Evolutionary conservation across 2,329 filamentous ascomycete species (phyloP), one percentile per base, ranked within the genome.

Genomic region (Talaromyces sp.): DNA sequence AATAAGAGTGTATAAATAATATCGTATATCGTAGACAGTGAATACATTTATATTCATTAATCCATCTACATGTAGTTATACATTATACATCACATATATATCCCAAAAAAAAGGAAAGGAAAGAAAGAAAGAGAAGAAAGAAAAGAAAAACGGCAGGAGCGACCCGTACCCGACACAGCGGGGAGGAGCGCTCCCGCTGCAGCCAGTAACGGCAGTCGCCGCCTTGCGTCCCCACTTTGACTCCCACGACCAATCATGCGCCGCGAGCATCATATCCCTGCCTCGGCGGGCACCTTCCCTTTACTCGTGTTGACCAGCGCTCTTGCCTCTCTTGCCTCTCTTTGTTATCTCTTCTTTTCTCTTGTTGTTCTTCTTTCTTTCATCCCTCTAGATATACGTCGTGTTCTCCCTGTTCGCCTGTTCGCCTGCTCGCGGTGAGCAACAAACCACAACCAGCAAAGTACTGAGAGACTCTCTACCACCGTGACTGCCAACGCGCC

Each of bases 181-280:
- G 54, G 31, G 24, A 41, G 54, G 35, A 38, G 14, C 54, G 31
- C 19, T 41, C 54, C 31, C 8, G 11, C 11, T 43, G 24, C 31
- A 56, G 43, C 58, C 58, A 59, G 54, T 59, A 31, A 24, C 31
- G 10, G 27, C 53, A 56, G 43, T 14, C 27, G 5, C 29, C 43
- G 54, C 29, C 53, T 32, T 27, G 24, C 19, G 4, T 3, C 43
- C 43, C 58, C 58, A 56, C 58, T 59, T 55, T n/a, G 41, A 4
- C 21, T 41, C 32, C 58, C 58, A 8, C 17, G 29, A 9, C 58
- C 58, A 59, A 59, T 59, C 21, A 55, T 35, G 26, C 19, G 51
- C 26, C 21, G 9, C 21, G 11, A 14, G 32, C 29, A 14, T 14
- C 32, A 35, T 8, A 5, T 17, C 35, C 13, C 35, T 38, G 35